Percentiles rank a stretch among this genome's conserved stretches.
Evolutionary conservation across 78 protist genomes (phyloP).

Genomic region (Dictyostelium citrinum): DNA sequence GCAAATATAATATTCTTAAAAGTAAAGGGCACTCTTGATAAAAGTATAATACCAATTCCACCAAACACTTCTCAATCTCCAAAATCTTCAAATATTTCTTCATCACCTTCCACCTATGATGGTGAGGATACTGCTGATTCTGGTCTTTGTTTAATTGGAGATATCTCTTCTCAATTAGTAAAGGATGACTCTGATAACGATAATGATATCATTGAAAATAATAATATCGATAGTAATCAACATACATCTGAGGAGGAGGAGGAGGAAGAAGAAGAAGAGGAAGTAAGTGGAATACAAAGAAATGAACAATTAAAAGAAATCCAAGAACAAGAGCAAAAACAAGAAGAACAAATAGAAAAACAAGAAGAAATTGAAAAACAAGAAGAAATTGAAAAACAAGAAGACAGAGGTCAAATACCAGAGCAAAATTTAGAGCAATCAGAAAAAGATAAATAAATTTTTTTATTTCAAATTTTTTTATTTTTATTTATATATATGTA

Average conservation of each 20-base stretch:
- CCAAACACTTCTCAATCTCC: background rate
- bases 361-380: background rate
- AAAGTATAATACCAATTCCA: slow-evolving; percentile 18
- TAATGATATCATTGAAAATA: background rate
- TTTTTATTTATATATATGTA: too few relatives aligned
- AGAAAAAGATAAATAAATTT: background rate
- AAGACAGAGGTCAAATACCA: too few relatives aligned
- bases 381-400: background rate
- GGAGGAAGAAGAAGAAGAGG: background rate
- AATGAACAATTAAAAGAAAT: background rate
- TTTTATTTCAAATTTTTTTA: background rate
- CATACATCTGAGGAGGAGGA: background rate
- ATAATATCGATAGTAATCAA: background rate
- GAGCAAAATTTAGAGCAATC: background rate
- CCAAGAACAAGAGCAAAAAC: background rate
- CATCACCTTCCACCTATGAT: background rate
- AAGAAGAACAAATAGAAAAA: background rate
- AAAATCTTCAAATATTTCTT: background rate
- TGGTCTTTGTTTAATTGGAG: background rate
- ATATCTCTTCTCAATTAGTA: background rate
- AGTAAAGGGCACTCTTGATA: slow-evolving; percentile 30
- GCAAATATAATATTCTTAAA: slow-evolving; percentile 47
- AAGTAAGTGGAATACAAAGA: background rate
- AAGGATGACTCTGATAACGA: background rate
- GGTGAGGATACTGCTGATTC: background rate